Evolutionary conservation across 1,139 yeast genomes (phyloP).

Genomic region (Yamadazyma songkhlaensis): DNA sequence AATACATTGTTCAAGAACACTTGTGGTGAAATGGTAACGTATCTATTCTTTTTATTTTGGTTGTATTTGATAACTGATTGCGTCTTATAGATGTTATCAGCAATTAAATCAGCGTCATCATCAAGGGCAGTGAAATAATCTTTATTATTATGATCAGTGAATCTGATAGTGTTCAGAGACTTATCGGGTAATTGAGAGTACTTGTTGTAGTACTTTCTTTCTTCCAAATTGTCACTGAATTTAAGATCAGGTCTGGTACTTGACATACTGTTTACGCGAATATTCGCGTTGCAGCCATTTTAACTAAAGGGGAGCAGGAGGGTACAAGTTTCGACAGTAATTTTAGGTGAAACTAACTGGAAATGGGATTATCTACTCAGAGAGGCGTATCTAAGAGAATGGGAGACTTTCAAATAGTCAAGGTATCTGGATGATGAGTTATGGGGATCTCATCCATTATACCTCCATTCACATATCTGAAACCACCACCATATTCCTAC

Average conservation of each 20-base stretch:
- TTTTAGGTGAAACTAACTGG: no score
- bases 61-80: constrained; percentile 69
- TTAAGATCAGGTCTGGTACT: constrained; percentile 47
- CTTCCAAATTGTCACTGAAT: constrained; percentile 64
- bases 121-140: constrained; percentile 77
- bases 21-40: constrained; percentile 75
- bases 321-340: no score
- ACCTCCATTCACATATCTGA: no score
- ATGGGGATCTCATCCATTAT: no score
- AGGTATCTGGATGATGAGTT: no score
- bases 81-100: constrained; percentile 81
- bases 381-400: no score
- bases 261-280: constrained; percentile 6
- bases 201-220: constrained; percentile 60
- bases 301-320: no score
- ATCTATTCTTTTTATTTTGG: constrained; percentile 46
- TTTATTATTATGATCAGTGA: constrained; percentile 65
- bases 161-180: constrained; percentile 51
- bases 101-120: constrained; percentile 78
- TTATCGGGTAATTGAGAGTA: constrained; percentile 51
- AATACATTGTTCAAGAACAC: constrained; percentile 64
- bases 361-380: no score
- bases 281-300: constrained; percentile 4
- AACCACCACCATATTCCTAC: no score
- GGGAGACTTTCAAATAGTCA: no score